Conservation (phyloP, 345 rosid species). For the Litchi chinensis region DNA sequence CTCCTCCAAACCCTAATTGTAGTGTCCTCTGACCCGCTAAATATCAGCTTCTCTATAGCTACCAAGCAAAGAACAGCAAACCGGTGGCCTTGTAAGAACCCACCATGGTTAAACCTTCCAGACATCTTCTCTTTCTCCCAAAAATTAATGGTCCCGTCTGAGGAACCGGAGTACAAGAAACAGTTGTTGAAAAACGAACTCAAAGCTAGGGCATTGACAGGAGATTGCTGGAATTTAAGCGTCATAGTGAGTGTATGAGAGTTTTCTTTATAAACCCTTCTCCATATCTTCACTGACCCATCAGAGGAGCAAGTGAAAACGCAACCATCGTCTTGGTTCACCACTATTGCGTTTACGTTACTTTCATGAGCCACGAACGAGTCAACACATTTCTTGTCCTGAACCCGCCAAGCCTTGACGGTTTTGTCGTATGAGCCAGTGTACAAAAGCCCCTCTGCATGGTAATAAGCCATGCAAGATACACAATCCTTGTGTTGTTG, state of each 20-base stretch:
- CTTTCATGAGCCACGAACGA: slow-evolving; percentile 57
- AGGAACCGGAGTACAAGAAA: slow-evolving; percentile 52
- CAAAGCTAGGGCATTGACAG: slow-evolving; percentile 48
- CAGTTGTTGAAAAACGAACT: slow-evolving; percentile 32
- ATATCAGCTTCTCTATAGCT: slow-evolving; percentile 42
- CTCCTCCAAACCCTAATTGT: slow-evolving; percentile 61
- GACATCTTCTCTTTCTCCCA: slow-evolving; percentile 60
- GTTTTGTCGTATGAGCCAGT: slow-evolving; percentile 44
- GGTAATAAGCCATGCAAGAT: slow-evolving; percentile 59
- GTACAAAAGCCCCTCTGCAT: slow-evolving; percentile 46
- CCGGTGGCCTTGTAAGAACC: slow-evolving; percentile 56
- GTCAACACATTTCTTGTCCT: slow-evolving; percentile 43
- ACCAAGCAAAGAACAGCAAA: slow-evolving; percentile 44
- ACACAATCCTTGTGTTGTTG: slow-evolving; percentile 43
- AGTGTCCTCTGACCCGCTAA: slow-evolving; percentile 58
- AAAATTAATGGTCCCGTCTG: slow-evolving; percentile 50
- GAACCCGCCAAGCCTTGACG: slow-evolving; percentile 52
- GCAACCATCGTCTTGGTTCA: slow-evolving; percentile 58
- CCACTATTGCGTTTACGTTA: slow-evolving; percentile 38
- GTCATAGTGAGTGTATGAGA: slow-evolving; percentile 54
- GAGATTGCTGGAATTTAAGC: slow-evolving; percentile 51
- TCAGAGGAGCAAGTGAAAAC: slow-evolving; percentile 56
- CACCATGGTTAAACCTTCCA: slow-evolving; percentile 48
- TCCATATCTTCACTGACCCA: slow-evolving; percentile 57
- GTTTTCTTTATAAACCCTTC: slow-evolving; percentile 47